Conservation (phyloP, 306 rosid species). For the Vigna unguiculata region DNA sequence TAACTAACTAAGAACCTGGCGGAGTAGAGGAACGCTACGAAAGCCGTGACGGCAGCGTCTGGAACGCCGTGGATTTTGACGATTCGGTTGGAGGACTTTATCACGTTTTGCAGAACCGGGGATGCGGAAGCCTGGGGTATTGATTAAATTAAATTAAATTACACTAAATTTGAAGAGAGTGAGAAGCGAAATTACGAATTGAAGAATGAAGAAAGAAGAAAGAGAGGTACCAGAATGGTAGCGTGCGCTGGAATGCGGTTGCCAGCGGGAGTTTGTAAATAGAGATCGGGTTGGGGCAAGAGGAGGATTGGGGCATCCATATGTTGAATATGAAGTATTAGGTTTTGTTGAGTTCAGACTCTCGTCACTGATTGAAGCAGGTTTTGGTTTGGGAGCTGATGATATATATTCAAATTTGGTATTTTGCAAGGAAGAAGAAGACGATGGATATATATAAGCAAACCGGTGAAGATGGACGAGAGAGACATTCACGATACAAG, state of each 20-base stretch:
- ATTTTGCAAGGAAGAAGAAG: not conserved
- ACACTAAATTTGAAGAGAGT: not conserved
- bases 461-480: not conserved
- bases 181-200: not conserved
- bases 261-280: constrained; percentile 62
- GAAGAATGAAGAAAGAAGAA: not conserved
- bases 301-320: constrained; percentile 23
- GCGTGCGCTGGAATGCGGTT: constrained; percentile 69
- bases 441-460: not conserved
- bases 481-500: not conserved
- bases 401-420: not conserved
- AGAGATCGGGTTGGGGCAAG: constrained; percentile 68
- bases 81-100: constrained; percentile 56
- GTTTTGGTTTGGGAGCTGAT: not conserved
- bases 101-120: constrained; percentile 70
- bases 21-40: constrained; percentile 68
- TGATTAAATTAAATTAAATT: not conserved
- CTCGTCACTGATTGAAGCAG: not conserved
- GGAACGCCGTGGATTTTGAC: constrained; percentile 83
- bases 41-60: constrained; percentile 67
- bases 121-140: constrained; percentile 67
- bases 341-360: not conserved
- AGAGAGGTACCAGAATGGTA: constrained; percentile 57
- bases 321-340: not conserved
- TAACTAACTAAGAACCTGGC: constrained; percentile 59